Conservation (phyloP, 179 eudicot species). For the Vitellaria paradoxa region DNA sequence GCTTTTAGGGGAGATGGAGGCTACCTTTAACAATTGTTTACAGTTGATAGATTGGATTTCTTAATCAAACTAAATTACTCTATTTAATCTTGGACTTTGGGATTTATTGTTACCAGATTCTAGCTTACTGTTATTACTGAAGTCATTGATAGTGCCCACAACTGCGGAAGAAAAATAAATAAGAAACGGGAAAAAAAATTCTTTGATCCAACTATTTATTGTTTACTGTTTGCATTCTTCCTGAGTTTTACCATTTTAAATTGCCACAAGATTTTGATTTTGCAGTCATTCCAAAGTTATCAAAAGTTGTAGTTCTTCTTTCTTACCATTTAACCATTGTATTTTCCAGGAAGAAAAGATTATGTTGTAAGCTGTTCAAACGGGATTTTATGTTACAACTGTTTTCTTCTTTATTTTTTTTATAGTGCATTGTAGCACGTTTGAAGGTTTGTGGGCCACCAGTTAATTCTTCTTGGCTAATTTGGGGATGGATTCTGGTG, state of each 20-base stretch:
- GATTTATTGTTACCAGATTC: neutral
- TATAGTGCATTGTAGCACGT: too few species aligned
- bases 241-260: too few species aligned
- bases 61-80: neutral
- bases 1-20: too few species aligned
- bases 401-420: too few species aligned
- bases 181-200: neutral
- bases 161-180: neutral
- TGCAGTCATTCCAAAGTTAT: neutral
- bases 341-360: conserved; percentile 58
- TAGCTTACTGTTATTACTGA: neutral
- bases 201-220: neutral
- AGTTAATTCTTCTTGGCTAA: too few species aligned
- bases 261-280: neutral
- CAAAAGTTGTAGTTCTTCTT: neutral
- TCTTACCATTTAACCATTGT: conserved; percentile 14
- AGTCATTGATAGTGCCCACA: neutral
- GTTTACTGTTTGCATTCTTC: neutral
- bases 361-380: too few species aligned
- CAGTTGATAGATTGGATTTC: neutral
- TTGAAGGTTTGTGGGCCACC: too few species aligned
- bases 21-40: too few species aligned
- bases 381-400: too few species aligned
- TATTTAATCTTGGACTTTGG: neutral
- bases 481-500: too few species aligned